Conservation (phyloP, 2,329 filamentous ascomycete species). For the Lachnellula suecica region DNA sequence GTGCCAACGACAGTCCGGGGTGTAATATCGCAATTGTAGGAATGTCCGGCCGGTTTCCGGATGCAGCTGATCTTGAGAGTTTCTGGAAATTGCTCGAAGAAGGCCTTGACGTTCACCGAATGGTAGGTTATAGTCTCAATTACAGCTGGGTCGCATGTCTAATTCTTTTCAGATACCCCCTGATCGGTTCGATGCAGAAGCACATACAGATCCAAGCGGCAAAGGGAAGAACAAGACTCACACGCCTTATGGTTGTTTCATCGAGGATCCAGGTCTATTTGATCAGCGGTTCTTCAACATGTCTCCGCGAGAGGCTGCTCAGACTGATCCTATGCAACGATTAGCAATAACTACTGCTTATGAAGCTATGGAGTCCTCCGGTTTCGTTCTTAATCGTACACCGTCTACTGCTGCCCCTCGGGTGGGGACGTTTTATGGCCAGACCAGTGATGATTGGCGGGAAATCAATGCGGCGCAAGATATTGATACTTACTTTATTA, state of each 20-base stretch:
- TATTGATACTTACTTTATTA: constrained; percentile 42
- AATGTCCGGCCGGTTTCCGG: constrained; percentile 73
- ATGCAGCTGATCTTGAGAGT: constrained; percentile 65
- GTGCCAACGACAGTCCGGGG: background rate
- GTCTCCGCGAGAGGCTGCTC: constrained; percentile 74
- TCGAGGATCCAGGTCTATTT: constrained; percentile 68
- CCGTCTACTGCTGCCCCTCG: constrained; percentile 37
- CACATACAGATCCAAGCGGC: background rate
- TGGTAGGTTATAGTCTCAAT: background rate
- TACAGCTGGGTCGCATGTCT: background rate
- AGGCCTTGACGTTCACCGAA: background rate
- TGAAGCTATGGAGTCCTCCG: constrained; percentile 76
- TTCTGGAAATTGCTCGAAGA: constrained; percentile 66
- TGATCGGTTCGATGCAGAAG: background rate
- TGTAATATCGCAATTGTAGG: constrained; percentile 81
- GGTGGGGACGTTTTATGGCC: constrained; percentile 10
- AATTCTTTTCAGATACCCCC: background rate
- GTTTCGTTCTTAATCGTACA: constrained; percentile 51
- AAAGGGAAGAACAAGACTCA: constrained; percentile 71
- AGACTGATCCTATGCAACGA: constrained; percentile 77
- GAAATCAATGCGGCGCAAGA: constrained; percentile 7
- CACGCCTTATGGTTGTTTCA: constrained; percentile 70
- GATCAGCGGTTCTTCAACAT: constrained; percentile 82
- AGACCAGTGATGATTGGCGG: constrained; percentile 7
- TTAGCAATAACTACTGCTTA: constrained; percentile 73